These are phyloP conservation scores for Aspergillus transmontanensis DNA, from an alignment of 2,329 filamentous ascomycete genomes.

Conservation along the genomic window DNA sequence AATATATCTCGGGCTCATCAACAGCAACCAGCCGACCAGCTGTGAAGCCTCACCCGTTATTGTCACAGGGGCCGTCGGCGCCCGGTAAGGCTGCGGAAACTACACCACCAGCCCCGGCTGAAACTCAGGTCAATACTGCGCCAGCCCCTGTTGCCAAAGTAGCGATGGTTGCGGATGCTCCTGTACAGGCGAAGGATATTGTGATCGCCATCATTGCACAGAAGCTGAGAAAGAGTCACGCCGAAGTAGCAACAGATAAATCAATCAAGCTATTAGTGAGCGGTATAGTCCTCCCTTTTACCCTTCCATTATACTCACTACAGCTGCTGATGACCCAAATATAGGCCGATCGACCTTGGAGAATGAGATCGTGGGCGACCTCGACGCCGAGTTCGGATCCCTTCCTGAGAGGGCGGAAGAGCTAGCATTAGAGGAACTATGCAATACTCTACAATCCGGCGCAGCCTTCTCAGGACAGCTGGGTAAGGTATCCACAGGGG, in stretches of 20 bases:
- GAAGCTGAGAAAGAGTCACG: background rate
- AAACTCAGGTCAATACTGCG: background rate
- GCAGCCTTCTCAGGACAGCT: slow-evolving; percentile 97
- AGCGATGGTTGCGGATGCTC: background rate
- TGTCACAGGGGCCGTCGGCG: background rate
- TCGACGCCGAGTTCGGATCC: slow-evolving; percentile 97
- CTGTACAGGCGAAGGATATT: background rate
- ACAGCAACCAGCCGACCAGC: background rate
- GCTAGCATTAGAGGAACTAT: slow-evolving; percentile 90
- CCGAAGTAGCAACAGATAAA: background rate
- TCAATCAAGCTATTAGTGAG: background rate
- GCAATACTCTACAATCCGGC: slow-evolving; percentile 78
- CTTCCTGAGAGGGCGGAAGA: slow-evolving; percentile 99
- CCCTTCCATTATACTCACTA: too few relatives aligned
- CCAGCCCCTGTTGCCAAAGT: background rate
- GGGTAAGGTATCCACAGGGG: slow-evolving; percentile 90
- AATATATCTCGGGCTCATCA: background rate
- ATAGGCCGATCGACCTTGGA: slow-evolving; percentile 96
- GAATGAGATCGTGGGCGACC: slow-evolving; percentile 96
- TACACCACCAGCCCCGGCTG: background rate
- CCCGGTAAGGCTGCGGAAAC: background rate
- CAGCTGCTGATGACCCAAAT: background rate
- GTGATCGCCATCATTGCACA: background rate
- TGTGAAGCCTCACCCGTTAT: background rate
- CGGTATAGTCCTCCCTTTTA: background rate